These are phyloP conservation scores for Chrysosporium queenslandicum DNA, from an alignment of 2,329 filamentous ascomycete species.

Conservation along the genomic window DNA sequence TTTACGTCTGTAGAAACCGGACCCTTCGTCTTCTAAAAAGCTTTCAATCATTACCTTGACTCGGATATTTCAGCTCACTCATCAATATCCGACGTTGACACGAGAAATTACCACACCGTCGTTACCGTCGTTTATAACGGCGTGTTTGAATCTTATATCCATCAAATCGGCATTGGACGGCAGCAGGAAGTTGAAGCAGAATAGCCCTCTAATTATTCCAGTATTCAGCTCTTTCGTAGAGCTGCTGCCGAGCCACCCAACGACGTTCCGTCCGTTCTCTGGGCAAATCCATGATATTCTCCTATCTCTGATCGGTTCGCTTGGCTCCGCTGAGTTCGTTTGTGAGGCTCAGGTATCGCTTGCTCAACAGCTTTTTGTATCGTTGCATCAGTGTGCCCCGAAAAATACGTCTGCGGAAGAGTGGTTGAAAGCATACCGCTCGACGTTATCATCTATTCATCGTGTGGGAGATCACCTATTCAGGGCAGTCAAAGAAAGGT, in stretches of 20 bases:
- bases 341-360: conserved; percentile 45
- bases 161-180: conserved; percentile 38
- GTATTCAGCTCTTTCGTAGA: conserved; percentile 61
- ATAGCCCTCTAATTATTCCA: conserved; percentile 50
- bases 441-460: conserved; percentile 56
- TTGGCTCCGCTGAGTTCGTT: conserved; percentile 42
- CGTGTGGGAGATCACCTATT: conserved; percentile 65
- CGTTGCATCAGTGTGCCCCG: conserved; percentile 68
- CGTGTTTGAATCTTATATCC: conserved; percentile 56
- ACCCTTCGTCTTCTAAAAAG: conserved; percentile 64
- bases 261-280: conserved; percentile 68
- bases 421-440: conserved; percentile 60
- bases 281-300: conserved; percentile 56
- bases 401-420: conserved; percentile 69
- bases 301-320: conserved; percentile 54
- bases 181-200: conserved; percentile 27
- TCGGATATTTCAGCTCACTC: conserved; percentile 72
- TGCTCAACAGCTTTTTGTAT: conserved; percentile 56
- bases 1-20: conserved; percentile 53
- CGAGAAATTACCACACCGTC: conserved; percentile 81
- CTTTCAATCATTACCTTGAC: conserved; percentile 67
- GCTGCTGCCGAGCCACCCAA: conserved; percentile 69
- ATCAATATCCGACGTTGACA: conserved; percentile 70
- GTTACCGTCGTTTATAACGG: conserved; percentile 61
- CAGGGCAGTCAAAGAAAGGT: conserved; percentile 68